Evolutionary conservation across 148 eudicot species (phyloP), one percentile per base, ranked within the genome.

Genomic region (Selenicereus undatus): DNA sequence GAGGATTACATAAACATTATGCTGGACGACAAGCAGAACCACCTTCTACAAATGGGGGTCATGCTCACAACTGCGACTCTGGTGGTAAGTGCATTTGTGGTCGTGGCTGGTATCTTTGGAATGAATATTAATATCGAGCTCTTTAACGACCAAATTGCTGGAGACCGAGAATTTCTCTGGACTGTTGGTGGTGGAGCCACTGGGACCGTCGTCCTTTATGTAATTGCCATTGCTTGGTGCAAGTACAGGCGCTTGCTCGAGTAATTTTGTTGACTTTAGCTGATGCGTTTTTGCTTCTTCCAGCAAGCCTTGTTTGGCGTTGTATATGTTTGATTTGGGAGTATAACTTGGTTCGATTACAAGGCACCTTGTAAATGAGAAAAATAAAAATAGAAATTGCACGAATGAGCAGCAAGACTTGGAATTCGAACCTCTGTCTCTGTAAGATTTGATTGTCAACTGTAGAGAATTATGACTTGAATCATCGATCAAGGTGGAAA

Each of bases 1-100:
- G 99, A 96, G 85, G 99, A 96, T 83, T 96, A 94, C 88, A 96
- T 96, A 84, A 96, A 96, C 83, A 96, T 96, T 8, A 96, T 96
- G 98, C 82, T 96, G 82, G 99, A 96, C 78, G 98, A 96, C 93
- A 96, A 96, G 76, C 99, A 96, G 80, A 96, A 96, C 54, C 95
- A 96, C 78, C 98, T 96, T n/a, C 84, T 96, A 82, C 98, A 94
- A 81, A 96, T 96, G 99, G 98, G 99, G 36, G 97, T 96, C 21
- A 96, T 96, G 98, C 86, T 96, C 42, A 90, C 95, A 21, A 94
- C 98, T 9, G 98, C 99, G 74, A 94, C 98, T 30, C 83, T 96
- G 22, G 90, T 96, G 80, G 91, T 92, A 74, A 96, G 94, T 78
- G 98, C 95, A 22, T 94, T 91, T 76, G 90, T 96, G 35, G 98